Base-by-base conservation (phyloP, 495 filamentous ascomycete genomes). In the Lineolata rhizophorae region DNA sequence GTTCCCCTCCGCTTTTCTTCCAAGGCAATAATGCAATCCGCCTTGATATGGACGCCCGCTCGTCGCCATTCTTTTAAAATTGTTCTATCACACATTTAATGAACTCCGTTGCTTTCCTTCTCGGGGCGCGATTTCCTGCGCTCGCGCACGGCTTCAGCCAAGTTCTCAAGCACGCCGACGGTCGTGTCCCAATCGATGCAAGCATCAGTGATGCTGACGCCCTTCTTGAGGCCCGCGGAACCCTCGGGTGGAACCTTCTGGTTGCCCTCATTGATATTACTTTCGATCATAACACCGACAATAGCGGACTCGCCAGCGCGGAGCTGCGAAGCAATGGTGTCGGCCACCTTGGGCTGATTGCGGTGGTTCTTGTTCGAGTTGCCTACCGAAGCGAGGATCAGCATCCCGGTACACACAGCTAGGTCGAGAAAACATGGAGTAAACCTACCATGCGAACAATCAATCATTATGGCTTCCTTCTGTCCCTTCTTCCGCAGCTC, bases 221-320 rank as follows among this genome's bases (percentile, higher is more conserved):
- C 87, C 60, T 80, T 82, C 59, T 80, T 77, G 24, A 97, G 59
- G 18, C 55, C 76, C 0, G 65, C 51, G 6, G 73, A 76, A 14
- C 85, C 85, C 48, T 82, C 84, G 12, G 70, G 45, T 2, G 87
- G 82, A 6, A 93, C 79, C 55, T 93, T 92, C 55, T 97, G 87
- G 61, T 76, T 64, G 46, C 87, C 87, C 58, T 93, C 87, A 49
- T 82, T 67, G 64, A 97, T 82, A 55, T 95, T 87, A 44, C 79
- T 90, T 58, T 97, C 87, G 44, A 97, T 91, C 87, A 97, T 97
- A 39, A 95, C 75, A 41, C 85, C 87, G 39, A 95, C 64, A 46
- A 97, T 93, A 35, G 65, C 78, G 30, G 65, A 71, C 57, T 97
- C 77, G 26, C 87, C 87, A 44, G 72, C 71, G 26, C 76, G 73